These are phyloP conservation scores for Talaromyces piceae DNA, from an alignment of 2,329 filamentous ascomycete genomes.

Conservation along the genomic window DNA sequence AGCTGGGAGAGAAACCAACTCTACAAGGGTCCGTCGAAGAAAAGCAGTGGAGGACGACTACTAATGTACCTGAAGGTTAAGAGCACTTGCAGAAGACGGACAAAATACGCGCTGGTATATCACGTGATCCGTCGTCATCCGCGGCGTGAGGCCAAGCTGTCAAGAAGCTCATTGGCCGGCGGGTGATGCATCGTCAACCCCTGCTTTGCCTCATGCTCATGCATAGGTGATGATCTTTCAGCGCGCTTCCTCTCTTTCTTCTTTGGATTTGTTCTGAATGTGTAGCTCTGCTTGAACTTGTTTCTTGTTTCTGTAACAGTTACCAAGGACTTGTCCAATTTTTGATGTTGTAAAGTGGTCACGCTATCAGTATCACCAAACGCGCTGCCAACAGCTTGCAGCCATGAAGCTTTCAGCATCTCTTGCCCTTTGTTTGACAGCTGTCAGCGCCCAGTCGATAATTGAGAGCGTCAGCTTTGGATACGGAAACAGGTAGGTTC, in stretches of 20 bases:
- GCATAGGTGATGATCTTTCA: neutral
- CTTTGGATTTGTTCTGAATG: neutral
- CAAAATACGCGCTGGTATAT: neutral
- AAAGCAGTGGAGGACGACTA: neutral
- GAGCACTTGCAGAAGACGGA: too few relatives aligned
- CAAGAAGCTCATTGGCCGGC: slow-evolving; percentile 12
- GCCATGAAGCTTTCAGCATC: slow-evolving; percentile 37
- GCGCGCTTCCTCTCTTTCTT: neutral
- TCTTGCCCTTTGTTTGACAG: slow-evolving; percentile 40
- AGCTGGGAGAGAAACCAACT: neutral
- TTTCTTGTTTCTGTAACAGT: neutral
- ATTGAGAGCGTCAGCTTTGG: slow-evolving; percentile 74
- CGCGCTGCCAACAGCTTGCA: slow-evolving; percentile 28
- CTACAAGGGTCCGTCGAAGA: neutral
- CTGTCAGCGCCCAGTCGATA: slow-evolving; percentile 56
- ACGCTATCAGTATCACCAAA: neutral
- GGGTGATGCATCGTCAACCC: slow-evolving; percentile 4
- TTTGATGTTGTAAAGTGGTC: neutral
- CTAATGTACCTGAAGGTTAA: too few relatives aligned
- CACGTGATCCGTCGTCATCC: slow-evolving; percentile 5
- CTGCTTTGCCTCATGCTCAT: slow-evolving; percentile 6
- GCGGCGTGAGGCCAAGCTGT: slow-evolving; percentile 16
- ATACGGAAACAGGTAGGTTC: slow-evolving; percentile 51
- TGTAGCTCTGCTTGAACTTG: neutral
- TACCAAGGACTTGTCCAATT: neutral